These are phyloP conservation scores for Maudiozyma serrabonitensis DNA, from an alignment of 805 yeast species.

Conservation along the genomic window DNA sequence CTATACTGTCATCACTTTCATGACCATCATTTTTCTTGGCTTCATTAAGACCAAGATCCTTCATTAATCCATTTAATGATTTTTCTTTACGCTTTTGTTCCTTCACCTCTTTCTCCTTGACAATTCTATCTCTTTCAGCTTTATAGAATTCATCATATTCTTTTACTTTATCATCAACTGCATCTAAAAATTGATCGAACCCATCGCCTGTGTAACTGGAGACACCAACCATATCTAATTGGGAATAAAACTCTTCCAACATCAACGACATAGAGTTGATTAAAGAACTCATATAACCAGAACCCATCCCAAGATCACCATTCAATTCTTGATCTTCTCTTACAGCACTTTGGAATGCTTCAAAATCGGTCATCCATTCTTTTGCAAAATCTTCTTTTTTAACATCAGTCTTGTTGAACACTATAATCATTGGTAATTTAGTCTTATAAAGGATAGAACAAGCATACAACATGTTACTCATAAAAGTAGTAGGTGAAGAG, in stretches of 20 bases:
- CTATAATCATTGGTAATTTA: slow-evolving; percentile 91
- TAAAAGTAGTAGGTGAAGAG: slow-evolving; percentile 89
- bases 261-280: slow-evolving; percentile 92
- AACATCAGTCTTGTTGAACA: slow-evolving; percentile 91
- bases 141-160: slow-evolving; percentile 80
- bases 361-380: slow-evolving; percentile 97
- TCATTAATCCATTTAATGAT: slow-evolving; percentile 65
- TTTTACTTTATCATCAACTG: slow-evolving; percentile 76
- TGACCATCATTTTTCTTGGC: slow-evolving; percentile 26
- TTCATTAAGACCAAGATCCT: slow-evolving; percentile 60
- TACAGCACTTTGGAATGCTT: slow-evolving; percentile 75
- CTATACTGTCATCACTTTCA: slow-evolving; percentile 42
- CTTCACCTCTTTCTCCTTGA: slow-evolving; percentile 65
- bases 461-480: slow-evolving; percentile 97
- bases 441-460: slow-evolving; percentile 95
- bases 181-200: slow-evolving; percentile 78
- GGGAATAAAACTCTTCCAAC: slow-evolving; percentile 92
- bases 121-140: slow-evolving; percentile 74
- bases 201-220: slow-evolving; percentile 92
- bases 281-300: slow-evolving; percentile 90
- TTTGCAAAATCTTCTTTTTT: slow-evolving; percentile 76
- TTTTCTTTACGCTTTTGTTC: slow-evolving; percentile 65
- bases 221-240: slow-evolving; percentile 85
- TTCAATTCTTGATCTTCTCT: slow-evolving; percentile 56
- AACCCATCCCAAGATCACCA: slow-evolving; percentile 41